Conservation (phyloP, 441 rosid species). For the Euphorbia schlechtendalii region DNA sequence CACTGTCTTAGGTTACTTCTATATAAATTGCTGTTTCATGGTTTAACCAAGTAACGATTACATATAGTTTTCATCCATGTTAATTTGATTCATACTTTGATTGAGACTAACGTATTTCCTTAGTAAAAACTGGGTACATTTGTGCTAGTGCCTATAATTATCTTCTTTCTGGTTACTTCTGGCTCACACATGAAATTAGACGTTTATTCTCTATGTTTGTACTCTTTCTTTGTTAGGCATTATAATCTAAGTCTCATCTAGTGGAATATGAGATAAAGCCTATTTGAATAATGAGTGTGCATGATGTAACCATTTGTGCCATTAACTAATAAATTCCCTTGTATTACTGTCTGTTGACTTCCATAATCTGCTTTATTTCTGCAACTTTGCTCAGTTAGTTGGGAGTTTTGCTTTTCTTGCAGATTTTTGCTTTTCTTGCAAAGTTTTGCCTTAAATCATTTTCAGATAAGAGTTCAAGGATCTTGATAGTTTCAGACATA, state of each 20-base stretch:
- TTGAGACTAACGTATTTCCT: neutral
- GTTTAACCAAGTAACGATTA: too few species aligned
- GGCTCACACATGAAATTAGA: too few species aligned
- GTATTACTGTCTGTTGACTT: neutral
- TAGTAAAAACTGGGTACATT: too few species aligned
- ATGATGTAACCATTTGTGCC: neutral
- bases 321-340: neutral
- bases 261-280: neutral
- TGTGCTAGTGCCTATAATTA: too few species aligned
- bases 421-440: neutral
- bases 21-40: too few species aligned
- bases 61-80: too few species aligned
- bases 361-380: neutral
- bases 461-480: neutral
- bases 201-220: too few species aligned
- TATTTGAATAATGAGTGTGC: conserved; percentile 3
- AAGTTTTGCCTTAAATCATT: neutral
- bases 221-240: neutral
- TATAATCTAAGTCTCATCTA: neutral
- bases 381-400: neutral
- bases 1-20: too few species aligned
- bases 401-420: neutral
- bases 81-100: neutral
- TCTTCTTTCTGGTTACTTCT: too few species aligned
- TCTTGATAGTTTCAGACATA: neutral